Evolutionary conservation across 306 rosid genomes (phyloP).

Genomic region (Begonia masoniana): DNA sequence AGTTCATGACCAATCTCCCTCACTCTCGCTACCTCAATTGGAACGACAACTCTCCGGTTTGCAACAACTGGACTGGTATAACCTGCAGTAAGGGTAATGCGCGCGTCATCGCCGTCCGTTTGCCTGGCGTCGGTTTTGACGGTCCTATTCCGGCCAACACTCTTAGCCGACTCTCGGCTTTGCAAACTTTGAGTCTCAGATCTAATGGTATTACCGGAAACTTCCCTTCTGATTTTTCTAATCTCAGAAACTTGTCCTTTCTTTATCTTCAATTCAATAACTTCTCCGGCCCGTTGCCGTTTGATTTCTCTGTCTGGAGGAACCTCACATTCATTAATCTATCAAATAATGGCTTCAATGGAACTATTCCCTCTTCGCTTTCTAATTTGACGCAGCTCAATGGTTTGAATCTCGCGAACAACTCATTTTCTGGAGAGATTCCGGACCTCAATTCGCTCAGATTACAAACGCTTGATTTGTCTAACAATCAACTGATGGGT

Average conservation of each 20-base stretch:
- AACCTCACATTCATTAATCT: constrained; percentile 50
- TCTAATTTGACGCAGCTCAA: constrained; percentile 39
- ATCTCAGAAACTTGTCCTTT: constrained; percentile 48
- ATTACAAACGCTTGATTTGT: constrained; percentile 32
- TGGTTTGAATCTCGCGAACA: constrained; percentile 60
- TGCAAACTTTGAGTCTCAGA: constrained; percentile 61
- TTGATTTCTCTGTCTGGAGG: constrained; percentile 55
- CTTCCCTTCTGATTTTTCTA: constrained; percentile 52
- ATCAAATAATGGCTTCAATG: constrained; percentile 53
- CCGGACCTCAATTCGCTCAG: constrained; percentile 36
- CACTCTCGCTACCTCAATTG: constrained; percentile 62
- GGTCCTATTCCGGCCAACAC: constrained; percentile 65
- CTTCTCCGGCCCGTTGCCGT: constrained; percentile 57
- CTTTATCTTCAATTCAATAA: constrained; percentile 74
- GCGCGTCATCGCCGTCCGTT: constrained; percentile 37
- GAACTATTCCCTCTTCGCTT: constrained; percentile 47
- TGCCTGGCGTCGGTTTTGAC: constrained; percentile 66
- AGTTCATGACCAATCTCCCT: constrained; percentile 38
- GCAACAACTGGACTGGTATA: constrained; percentile 66
- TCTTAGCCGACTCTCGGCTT: constrained; percentile 41
- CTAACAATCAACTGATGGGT: constrained; percentile 45
- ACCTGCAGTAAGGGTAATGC: constrained; percentile 43
- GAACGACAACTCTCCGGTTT: constrained; percentile 36
- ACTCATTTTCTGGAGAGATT: constrained; percentile 50
- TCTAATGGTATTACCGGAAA: constrained; percentile 52